phyloP scores from a whole-genome alignment of 805 yeast genomes.

The Candida taoyuanica region DNA sequence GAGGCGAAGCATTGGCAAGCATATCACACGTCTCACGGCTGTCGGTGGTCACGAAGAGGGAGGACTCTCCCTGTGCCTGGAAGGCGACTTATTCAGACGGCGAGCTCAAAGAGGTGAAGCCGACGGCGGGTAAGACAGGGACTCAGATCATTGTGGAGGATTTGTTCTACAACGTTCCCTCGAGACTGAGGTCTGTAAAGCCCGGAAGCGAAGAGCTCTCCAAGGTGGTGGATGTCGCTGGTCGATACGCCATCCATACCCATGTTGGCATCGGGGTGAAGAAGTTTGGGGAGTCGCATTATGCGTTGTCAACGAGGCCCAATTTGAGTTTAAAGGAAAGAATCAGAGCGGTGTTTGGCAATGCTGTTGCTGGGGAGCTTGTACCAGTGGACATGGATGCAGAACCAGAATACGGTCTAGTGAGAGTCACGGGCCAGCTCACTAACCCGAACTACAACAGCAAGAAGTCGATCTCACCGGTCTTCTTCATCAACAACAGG shows the following conservation, averaged over 20 bases:
- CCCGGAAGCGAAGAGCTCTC: slow-evolving; percentile 70
- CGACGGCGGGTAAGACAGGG: slow-evolving; percentile 84
- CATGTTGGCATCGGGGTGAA: slow-evolving; percentile 76
- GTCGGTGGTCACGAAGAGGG: slow-evolving; percentile 71
- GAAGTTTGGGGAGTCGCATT: slow-evolving; percentile 70
- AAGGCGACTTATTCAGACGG: slow-evolving; percentile 67
- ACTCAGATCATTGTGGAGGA: slow-evolving; percentile 86
- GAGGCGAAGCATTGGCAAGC: slow-evolving; percentile 96
- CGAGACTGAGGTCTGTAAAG: slow-evolving; percentile 63
- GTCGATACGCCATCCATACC: slow-evolving; percentile 73
- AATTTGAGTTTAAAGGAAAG: slow-evolving; percentile 53
- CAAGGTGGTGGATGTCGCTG: slow-evolving; percentile 75
- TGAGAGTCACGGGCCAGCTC: slow-evolving; percentile 51
- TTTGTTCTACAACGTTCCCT: slow-evolving; percentile 81
- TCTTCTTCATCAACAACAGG: slow-evolving; percentile 82
- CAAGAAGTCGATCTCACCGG: slow-evolving; percentile 61
- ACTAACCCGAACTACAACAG: slow-evolving; percentile 67
- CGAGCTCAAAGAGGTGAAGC: slow-evolving; percentile 43
- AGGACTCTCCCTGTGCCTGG: slow-evolving; percentile 62
- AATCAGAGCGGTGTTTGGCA: slow-evolving; percentile 70
- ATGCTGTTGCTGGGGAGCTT: slow-evolving; percentile 60
- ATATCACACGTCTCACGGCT: slow-evolving; percentile 86
- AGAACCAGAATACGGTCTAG: slow-evolving; percentile 44
- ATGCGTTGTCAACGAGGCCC: slow-evolving; percentile 56
- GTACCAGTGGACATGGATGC: slow-evolving; percentile 39